These are phyloP conservation scores for Sugiyamaella smithiae DNA, from an alignment of 805 yeast species.

Conservation along the genomic window DNA sequence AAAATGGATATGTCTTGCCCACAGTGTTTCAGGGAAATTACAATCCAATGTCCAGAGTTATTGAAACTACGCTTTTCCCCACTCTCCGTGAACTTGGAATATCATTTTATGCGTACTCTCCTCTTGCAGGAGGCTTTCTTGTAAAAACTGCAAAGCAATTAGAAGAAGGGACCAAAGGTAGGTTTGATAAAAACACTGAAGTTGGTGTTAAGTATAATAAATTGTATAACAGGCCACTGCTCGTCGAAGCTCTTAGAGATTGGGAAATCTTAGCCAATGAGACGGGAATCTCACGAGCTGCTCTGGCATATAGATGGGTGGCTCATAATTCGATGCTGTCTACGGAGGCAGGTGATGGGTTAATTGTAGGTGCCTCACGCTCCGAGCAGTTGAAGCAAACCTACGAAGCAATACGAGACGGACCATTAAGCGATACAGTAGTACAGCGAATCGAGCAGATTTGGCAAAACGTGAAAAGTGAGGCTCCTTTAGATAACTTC, in stretches of 20 bases:
- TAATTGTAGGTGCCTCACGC: slow-evolving; percentile 26
- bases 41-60: slow-evolving; percentile 28
- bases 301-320: slow-evolving; percentile 29
- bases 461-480: slow-evolving; percentile 23
- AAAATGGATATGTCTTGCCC: slow-evolving; percentile 28
- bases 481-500: slow-evolving; percentile 26
- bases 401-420: slow-evolving; percentile 22
- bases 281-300: slow-evolving; percentile 19
- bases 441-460: slow-evolving; percentile 25
- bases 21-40: slow-evolving; percentile 32
- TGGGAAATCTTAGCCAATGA: slow-evolving; percentile 23
- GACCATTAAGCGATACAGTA: slow-evolving; percentile 26
- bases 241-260: slow-evolving; percentile 23
- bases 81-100: slow-evolving; percentile 22
- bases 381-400: slow-evolving; percentile 23
- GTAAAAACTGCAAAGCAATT: slow-evolving; percentile 21
- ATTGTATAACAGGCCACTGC: slow-evolving; percentile 23
- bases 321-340: slow-evolving; percentile 22
- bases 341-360: slow-evolving; percentile 23
- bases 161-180: slow-evolving; percentile 17
- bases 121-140: slow-evolving; percentile 29
- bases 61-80: slow-evolving; percentile 28
- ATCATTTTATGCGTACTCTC: slow-evolving; percentile 30
- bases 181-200: slow-evolving; percentile 17
- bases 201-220: slow-evolving; percentile 23